Conservation (phyloP, 1,284 basidiomycete genomes). For the Moesziomyces sp. region DNA sequence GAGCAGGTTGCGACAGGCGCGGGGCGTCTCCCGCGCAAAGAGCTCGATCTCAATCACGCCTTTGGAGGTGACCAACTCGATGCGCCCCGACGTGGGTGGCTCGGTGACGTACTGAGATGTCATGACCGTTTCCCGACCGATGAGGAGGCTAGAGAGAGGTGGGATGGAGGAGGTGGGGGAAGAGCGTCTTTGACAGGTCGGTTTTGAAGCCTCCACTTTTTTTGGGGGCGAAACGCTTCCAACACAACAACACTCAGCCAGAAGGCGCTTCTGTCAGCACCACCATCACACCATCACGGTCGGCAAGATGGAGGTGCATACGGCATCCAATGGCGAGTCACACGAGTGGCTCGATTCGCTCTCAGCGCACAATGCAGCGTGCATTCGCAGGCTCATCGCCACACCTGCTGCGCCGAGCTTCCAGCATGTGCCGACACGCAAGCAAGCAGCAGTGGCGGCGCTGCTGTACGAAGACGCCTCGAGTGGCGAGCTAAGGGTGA, state of each 20-base stretch:
- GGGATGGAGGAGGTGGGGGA: background rate
- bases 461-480: constrained; percentile 32
- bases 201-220: too few species aligned
- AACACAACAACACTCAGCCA: too few species aligned
- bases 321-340: background rate
- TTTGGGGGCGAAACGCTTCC: too few species aligned
- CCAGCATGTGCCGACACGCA: constrained; percentile 25
- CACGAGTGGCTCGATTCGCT: constrained; percentile 18
- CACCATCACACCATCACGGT: background rate
- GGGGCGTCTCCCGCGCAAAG: constrained; percentile 95
- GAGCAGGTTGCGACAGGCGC: constrained; percentile 91
- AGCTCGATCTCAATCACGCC: constrained; percentile 77
- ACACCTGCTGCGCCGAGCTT: constrained; percentile 22
- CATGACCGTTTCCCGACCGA: constrained; percentile 7
- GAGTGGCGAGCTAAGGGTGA: constrained; percentile 17
- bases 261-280: background rate
- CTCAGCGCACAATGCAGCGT: constrained; percentile 8
- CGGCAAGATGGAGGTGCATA: background rate
- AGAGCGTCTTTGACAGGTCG: background rate
- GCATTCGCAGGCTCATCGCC: constrained; percentile 23
- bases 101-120: constrained; percentile 60
- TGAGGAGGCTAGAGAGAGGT: too few species aligned
- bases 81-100: constrained; percentile 80
- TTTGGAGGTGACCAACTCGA: constrained; percentile 87
- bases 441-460: constrained; percentile 48